Percentiles rank a stretch among this genome's conserved stretches.
These are phyloP conservation scores for Termitomyces eurrhizus DNA, from an alignment of 768 basidiomycete genomes.

Conservation along the genomic window DNA sequence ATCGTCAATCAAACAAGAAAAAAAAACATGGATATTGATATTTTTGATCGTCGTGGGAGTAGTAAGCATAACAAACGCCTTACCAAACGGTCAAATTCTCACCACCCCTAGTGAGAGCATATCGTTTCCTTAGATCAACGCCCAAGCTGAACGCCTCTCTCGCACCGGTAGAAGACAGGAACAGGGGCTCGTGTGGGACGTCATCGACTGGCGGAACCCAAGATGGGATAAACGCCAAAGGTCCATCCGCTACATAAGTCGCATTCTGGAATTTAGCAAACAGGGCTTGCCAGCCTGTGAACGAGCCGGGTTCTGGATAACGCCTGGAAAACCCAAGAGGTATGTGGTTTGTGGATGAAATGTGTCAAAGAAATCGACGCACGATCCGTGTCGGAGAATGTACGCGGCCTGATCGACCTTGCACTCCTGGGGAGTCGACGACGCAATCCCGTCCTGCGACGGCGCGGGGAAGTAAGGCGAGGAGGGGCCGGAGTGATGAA, in stretches of 20 bases:
- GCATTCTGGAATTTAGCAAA: slow-evolving; percentile 38
- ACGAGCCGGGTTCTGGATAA: slow-evolving; percentile 38
- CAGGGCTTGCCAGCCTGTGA: slow-evolving; percentile 33
- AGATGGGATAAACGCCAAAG: slow-evolving; percentile 35
- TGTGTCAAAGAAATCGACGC: slow-evolving; percentile 6
- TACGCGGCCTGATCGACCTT: slow-evolving; percentile 41
- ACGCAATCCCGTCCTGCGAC: slow-evolving; percentile 28
- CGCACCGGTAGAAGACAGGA: slow-evolving; percentile 35
- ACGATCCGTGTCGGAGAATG: slow-evolving; percentile 40
- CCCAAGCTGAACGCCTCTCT: slow-evolving; percentile 38
- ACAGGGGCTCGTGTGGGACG: slow-evolving; percentile 33
- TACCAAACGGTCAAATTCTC: slow-evolving; percentile 40
- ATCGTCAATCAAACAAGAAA: neutral
- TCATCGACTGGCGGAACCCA: slow-evolving; percentile 40
- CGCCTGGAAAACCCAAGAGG: slow-evolving; percentile 21
- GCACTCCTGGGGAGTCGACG: slow-evolving; percentile 32
- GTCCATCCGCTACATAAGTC: slow-evolving; percentile 33
- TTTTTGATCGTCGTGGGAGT: no score
- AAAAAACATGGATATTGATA: no score
- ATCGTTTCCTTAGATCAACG: slow-evolving; percentile 33
- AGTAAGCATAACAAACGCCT: neutral
- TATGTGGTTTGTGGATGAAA: no score
- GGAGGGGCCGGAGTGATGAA: slow-evolving; percentile 38
- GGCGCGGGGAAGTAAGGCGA: slow-evolving; percentile 43
- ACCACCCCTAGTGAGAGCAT: slow-evolving; percentile 36